Conservation (phyloP, 108 stramenopile species). For the Nannochloropsis salina region DNA sequence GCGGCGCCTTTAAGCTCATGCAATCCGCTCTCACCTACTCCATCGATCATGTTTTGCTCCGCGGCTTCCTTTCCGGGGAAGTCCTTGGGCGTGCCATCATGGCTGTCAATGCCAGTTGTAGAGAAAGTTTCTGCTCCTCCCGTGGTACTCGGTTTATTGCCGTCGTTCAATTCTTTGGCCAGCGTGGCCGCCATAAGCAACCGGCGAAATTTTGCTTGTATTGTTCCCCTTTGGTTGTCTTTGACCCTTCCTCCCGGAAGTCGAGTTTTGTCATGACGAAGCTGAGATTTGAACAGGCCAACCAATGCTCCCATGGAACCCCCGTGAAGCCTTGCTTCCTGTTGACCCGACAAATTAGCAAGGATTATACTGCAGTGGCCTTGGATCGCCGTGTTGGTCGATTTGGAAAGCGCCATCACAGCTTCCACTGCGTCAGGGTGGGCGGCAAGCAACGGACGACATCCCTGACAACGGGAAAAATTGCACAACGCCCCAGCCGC, state of each 20-base stretch:
- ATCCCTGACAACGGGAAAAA: not conserved
- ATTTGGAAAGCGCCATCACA: not conserved
- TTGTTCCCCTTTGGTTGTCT: not conserved
- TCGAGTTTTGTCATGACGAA: not conserved
- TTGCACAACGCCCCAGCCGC: not conserved
- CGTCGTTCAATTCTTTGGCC: not conserved
- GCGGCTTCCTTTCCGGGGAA: not conserved
- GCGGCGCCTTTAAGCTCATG: not conserved
- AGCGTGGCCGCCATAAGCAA: conserved; percentile 3
- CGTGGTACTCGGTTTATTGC: not conserved
- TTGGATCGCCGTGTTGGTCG: not conserved
- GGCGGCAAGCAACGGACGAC: not conserved
- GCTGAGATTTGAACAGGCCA: conserved; percentile 1
- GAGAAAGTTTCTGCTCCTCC: not conserved
- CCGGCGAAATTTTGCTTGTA: not conserved
- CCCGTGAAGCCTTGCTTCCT: not conserved
- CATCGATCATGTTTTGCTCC: not conserved
- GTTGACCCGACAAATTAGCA: not conserved
- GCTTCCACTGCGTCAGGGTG: not conserved
- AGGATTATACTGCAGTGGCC: not conserved
- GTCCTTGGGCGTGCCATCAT: not conserved
- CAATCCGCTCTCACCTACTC: not conserved
- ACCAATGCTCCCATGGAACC: not conserved
- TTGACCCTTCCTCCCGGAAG: not conserved
- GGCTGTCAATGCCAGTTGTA: not conserved